phyloP scores from a whole-genome alignment of 1,284 basidiomycete genomes.

The Ceratobasidium sp. region DNA sequence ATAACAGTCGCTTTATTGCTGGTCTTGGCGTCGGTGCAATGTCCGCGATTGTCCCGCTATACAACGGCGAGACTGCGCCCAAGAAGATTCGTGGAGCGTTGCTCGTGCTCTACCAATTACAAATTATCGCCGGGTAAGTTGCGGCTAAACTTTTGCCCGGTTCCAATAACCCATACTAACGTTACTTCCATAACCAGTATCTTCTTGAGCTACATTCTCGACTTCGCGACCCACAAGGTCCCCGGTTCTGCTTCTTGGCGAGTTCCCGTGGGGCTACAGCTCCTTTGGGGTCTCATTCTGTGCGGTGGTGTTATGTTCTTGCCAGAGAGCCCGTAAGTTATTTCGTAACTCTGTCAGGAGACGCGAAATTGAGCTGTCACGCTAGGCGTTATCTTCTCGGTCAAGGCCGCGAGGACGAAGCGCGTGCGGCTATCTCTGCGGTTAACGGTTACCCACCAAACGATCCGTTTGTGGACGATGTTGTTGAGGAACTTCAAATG shows the following conservation, averaged over 20 bases:
- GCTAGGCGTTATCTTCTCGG: slow-evolving; percentile 73
- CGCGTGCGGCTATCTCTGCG: slow-evolving; percentile 72
- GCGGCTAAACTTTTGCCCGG: neutral
- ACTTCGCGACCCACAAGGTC: slow-evolving; percentile 75
- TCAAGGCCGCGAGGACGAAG: slow-evolving; percentile 66
- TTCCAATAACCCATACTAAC: neutral
- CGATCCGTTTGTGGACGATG: slow-evolving; percentile 72
- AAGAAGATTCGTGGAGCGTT: slow-evolving; percentile 80
- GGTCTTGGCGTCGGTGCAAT: slow-evolving; percentile 82
- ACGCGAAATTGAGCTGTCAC: neutral
- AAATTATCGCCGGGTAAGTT: slow-evolving; percentile 75
- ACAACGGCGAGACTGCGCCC: slow-evolving; percentile 84
- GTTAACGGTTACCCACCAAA: slow-evolving; percentile 74
- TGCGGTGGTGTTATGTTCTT: slow-evolving; percentile 79
- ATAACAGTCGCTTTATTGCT: slow-evolving; percentile 69
- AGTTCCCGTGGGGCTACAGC: slow-evolving; percentile 68
- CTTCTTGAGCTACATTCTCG: slow-evolving; percentile 80
- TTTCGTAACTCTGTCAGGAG: neutral
- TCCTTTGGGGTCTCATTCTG: slow-evolving; percentile 76
- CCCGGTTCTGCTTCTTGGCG: slow-evolving; percentile 76
- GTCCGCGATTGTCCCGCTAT: slow-evolving; percentile 83
- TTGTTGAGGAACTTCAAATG: slow-evolving; percentile 77
- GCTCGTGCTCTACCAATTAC: slow-evolving; percentile 81
- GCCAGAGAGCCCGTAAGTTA: slow-evolving; percentile 80
- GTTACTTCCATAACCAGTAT: slow-evolving; percentile 61